Base-by-base conservation (phyloP, 371 early-diverging fungal genomes). In the Actinomortierella ambigua region DNA sequence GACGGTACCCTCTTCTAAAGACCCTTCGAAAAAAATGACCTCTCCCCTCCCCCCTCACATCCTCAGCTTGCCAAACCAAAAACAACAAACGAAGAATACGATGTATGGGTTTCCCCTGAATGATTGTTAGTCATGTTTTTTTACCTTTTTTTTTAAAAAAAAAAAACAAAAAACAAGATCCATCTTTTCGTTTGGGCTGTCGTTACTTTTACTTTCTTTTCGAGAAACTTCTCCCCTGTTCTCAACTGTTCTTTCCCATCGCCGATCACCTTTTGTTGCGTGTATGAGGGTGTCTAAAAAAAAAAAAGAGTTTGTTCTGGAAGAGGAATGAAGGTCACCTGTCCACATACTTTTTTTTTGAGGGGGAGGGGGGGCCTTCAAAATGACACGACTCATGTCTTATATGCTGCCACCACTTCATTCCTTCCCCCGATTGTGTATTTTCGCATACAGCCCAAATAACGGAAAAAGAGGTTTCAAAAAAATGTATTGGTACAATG, bases 1-100 rank as follows among this genome's bases (percentile, higher is more conserved):
- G 92, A 92, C 51, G 93, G 93, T 11, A 92, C 93, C 1, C 79
- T 92, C 44, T 92, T 92, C 62, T 91, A 80, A 65, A 11, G 11
- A 34, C 11, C 34, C 4, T 4, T 11, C 34, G 4, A 49, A 49
- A 49, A 49, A 23, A 49, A 27, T 24, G 22, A 18, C 11, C 22
- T 18, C 20, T 53, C 53, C 52, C 17, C n/a, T 17, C 41, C 24
- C 8, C 50, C 8, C 15, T 50, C 50, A 28, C 50, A 41, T 15
- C 8, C 41, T 11, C 8, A 41, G 11, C 8, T 15, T 11, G 15
- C 8, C 41, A 41, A 8, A 41, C 41, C 11, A 11, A 41, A 8
- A 11, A 41, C 41, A 41, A 15, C 8, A 41, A 41, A 15, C 8
- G 41, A 41, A 42, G 13, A 14, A 24, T 26, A 26, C 6, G 24